Percentiles rank a stretch among this genome's conserved stretches.
Conservation (phyloP, 2,329 filamentous ascomycete genomes). For the Nothophaeocryptopus gaeumannii region DNA sequence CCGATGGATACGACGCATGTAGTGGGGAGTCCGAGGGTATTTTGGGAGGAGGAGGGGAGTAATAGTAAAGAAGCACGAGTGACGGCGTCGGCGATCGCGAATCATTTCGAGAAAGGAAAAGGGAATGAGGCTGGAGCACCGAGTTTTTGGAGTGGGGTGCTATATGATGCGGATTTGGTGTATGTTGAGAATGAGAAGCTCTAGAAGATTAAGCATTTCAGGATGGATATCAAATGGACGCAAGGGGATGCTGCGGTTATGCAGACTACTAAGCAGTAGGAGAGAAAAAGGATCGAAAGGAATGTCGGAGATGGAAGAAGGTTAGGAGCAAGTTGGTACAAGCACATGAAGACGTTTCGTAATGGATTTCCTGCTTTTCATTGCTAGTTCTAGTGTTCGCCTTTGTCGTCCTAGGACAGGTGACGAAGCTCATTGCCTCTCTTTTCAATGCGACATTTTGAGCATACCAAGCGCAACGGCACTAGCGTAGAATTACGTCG, state of each 20-base stretch:
- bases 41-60: conserved; percentile 25
- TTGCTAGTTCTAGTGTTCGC: too few relatives aligned
- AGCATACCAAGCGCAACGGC: too few relatives aligned
- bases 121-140: conserved; percentile 27
- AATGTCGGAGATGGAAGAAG: too few relatives aligned
- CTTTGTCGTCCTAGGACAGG: too few relatives aligned
- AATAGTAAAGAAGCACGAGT: conserved; percentile 27
- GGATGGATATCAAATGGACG: conserved; percentile 34
- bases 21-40: conserved; percentile 33
- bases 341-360: too few relatives aligned
- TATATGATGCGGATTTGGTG: conserved; percentile 35
- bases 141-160: conserved; percentile 27
- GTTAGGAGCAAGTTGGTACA: too few relatives aligned
- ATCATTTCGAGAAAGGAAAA: conserved; percentile 31
- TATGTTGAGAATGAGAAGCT: conserved; percentile 30
- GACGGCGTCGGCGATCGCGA: conserved; percentile 27
- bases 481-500: too few relatives aligned
- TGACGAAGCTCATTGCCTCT: too few relatives aligned
- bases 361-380: too few relatives aligned
- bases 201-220: conserved; percentile 38
- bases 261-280: too few relatives aligned
- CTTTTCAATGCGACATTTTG: too few relatives aligned
- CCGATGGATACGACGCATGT: conserved; percentile 37
- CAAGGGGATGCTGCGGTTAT: conserved; percentile 25
- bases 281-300: too few relatives aligned